Evolutionary conservation across 192 early-diverging fungal species (phyloP), one percentile per base, ranked within the genome.

Genomic region (Kickxella alabastrina): DNA sequence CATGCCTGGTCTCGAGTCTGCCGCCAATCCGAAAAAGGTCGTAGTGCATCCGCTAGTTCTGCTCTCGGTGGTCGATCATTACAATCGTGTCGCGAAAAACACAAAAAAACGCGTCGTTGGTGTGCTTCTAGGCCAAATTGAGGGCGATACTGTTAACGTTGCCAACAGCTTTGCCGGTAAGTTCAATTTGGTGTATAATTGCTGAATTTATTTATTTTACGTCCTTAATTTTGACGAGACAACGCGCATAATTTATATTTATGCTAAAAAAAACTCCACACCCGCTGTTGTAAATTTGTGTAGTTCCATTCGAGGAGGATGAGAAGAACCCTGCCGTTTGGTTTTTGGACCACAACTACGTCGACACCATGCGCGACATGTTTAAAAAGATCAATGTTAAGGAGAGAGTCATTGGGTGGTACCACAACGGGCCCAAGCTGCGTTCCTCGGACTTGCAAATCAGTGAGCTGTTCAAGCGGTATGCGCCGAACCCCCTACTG

Each of bases 341-440:
- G 97, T 99, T 93, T 76, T 79, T 99, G 51, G 97, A 99, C 77
- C 95, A 99, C 81, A 94, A 97, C 77, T 99, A 97, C 68, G 91
- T 94, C 26, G 97, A 99, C 62, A 90, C 92, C 4, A 99, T 99
- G 97, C 93, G 94, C 52, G 95, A 97, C 50, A 99, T 99, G 97
- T 99, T 97, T 74, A 95, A 93, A 71, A 99, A 99, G 81, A 93
- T 99, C 21, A 99, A 97, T 75, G 95, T 91, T 85, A 83, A 70
- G 76, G 97, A 99, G 64, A 88, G 86, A 57, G 81, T 99, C 73
- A 85, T 99, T 60, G 97, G 97, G 34, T 99, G 97, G 97, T 99
- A 99, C 68, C 97, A 99, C 78, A 90, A 85, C 79, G 97, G 97
- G 22, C 97, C 97, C 31, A 97, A 97, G 77, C 84, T 99, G 47